Conservation (phyloP, 352 stramenopile species). For the Halophytophthora polymorphica region DNA sequence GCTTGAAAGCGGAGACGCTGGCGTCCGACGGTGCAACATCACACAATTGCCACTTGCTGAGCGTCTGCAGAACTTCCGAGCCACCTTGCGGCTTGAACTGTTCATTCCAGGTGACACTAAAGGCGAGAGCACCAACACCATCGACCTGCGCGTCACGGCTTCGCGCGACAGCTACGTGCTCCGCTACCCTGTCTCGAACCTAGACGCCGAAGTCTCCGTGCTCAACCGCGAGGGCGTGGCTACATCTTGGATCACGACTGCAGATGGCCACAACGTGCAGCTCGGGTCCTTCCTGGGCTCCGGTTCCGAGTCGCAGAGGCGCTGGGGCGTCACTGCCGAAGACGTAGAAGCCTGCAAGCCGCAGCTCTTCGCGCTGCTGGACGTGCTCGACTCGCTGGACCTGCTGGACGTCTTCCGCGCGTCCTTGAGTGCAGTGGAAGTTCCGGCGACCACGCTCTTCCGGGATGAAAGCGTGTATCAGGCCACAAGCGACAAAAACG, state of each 20-base stretch:
- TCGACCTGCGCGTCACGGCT: conserved; percentile 34
- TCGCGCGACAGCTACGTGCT: conserved; percentile 34
- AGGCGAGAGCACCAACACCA: background rate
- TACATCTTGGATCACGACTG: conserved; percentile 48
- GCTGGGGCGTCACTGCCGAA: conserved; percentile 3
- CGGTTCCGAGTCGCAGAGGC: conserved; percentile 1
- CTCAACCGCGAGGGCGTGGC: conserved; percentile 33
- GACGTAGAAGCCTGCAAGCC: conserved; percentile 7
- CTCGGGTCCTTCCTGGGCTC: conserved; percentile 30
- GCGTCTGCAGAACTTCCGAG: conserved; percentile 46
- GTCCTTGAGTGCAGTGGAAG: conserved; percentile 11
- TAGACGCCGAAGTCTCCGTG: conserved; percentile 41
- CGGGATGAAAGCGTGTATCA: conserved; percentile 7
- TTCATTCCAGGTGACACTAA: conserved; percentile 2
- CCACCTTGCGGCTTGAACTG: conserved; percentile 36
- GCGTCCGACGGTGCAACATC: background rate
- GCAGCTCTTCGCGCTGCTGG: conserved; percentile 37
- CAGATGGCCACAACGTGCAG: conserved; percentile 33
- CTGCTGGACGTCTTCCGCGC: conserved; percentile 42
- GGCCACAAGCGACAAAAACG: conserved; percentile 33
- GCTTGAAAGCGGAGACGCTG: background rate
- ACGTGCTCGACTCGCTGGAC: conserved; percentile 43
- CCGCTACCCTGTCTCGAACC: conserved; percentile 36
- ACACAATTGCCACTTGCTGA: conserved; percentile 28
- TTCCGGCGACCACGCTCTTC: background rate